phyloP scores from a whole-genome alignment of 2,329 filamentous ascomycete genomes.

The Knufia petricola region DNA sequence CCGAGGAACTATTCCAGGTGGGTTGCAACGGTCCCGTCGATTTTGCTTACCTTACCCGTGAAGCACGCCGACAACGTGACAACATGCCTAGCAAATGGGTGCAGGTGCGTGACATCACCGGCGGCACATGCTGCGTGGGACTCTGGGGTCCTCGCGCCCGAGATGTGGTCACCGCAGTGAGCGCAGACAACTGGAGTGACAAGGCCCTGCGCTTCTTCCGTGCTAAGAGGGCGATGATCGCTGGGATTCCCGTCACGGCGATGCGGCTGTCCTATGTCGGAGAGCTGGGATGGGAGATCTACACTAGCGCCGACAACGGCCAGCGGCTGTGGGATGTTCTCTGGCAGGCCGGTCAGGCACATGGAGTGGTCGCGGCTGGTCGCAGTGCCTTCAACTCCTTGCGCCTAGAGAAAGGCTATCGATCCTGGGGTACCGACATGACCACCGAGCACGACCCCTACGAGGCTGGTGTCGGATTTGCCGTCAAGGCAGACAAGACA shows the following conservation, averaged over 20 bases:
- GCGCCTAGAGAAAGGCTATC: constrained; percentile 51
- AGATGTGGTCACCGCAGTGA: constrained; percentile 40
- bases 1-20: constrained; percentile 41
- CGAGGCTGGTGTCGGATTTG: constrained; percentile 47
- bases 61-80: constrained; percentile 42
- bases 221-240: constrained; percentile 41
- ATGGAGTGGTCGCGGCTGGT: constrained; percentile 51
- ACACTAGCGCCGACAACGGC: constrained; percentile 50
- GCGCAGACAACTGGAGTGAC: constrained; percentile 16
- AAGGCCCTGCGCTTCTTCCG: constrained; percentile 41
- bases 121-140: constrained; percentile 51
- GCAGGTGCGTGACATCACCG: constrained; percentile 50
- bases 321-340: constrained; percentile 50
- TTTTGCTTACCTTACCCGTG: constrained; percentile 43
- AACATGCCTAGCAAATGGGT: constrained; percentile 35
- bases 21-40: constrained; percentile 49
- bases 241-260: constrained; percentile 47
- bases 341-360: constrained; percentile 44
- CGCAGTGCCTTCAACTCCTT: constrained; percentile 50
- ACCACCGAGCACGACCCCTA: constrained; percentile 52
- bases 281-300: constrained; percentile 54
- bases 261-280: constrained; percentile 53
- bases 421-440: constrained; percentile 50
- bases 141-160: constrained; percentile 52
- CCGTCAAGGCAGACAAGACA: constrained; percentile 33